Conservation (phyloP, 805 yeast species). For the Suhomyces pyralidae region DNA sequence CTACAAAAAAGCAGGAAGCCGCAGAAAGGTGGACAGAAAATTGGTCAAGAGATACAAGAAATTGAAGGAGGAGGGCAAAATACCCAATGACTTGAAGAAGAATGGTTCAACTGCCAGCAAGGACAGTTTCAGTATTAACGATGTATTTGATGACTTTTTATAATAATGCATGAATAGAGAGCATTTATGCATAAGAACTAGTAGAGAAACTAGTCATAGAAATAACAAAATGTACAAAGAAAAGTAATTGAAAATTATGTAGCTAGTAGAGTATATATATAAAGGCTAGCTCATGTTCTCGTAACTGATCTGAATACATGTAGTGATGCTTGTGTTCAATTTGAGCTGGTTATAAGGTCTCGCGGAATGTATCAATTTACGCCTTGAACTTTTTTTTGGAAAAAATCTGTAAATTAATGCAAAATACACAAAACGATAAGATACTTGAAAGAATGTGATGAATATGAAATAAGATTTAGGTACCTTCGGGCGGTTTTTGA, state of each 20-base stretch:
- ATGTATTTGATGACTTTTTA: slow-evolving; percentile 1
- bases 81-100: slow-evolving; percentile 13
- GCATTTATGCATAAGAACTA: neutral
- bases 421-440: neutral
- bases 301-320: too few relatives aligned
- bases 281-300: too few relatives aligned
- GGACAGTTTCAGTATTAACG: slow-evolving; percentile 1
- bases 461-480: too few relatives aligned
- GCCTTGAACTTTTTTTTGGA: neutral
- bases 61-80: slow-evolving; percentile 26
- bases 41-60: slow-evolving; percentile 31
- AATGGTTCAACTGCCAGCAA: neutral
- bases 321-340: too few relatives aligned
- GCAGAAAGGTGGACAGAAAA: slow-evolving; percentile 34
- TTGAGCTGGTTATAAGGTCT: too few relatives aligned
- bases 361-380: too few relatives aligned
- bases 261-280: too few relatives aligned
- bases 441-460: too few relatives aligned
- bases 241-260: neutral
- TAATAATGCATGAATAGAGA: slow-evolving; percentile 1
- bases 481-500: too few relatives aligned
- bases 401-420: neutral
- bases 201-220: neutral
- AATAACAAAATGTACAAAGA: neutral
- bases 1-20: slow-evolving; percentile 24